These are phyloP conservation scores for Globisporangium apiculatum DNA, from an alignment of 352 stramenopile genomes.

Conservation along the genomic window DNA sequence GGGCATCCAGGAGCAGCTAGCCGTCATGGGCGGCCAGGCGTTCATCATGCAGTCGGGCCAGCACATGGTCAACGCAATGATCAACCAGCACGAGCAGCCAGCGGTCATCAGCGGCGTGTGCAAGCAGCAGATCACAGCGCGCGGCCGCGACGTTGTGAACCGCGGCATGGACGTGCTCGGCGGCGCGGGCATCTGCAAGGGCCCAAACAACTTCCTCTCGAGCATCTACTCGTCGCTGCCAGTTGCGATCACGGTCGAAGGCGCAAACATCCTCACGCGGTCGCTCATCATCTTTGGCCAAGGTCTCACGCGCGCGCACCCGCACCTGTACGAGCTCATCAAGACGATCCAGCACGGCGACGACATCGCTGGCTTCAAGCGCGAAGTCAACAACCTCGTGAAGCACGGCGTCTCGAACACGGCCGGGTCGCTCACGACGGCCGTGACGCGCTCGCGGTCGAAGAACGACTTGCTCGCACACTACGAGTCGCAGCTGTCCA, in stretches of 20 bases:
- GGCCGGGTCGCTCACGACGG: constrained; percentile 78
- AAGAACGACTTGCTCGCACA: constrained; percentile 91
- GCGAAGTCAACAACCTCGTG: constrained; percentile 93
- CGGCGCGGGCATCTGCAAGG: constrained; percentile 95
- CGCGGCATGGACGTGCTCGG: constrained; percentile 97
- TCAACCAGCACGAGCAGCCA: constrained; percentile 98
- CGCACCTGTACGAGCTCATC: constrained; percentile 97
- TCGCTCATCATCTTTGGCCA: constrained; percentile 98
- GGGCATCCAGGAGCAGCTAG: constrained; percentile 96
- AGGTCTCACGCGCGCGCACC: constrained; percentile 95
- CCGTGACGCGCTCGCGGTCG: constrained; percentile 88
- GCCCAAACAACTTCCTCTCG: constrained; percentile 95
- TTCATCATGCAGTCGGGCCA: constrained; percentile 95
- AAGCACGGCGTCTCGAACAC: constrained; percentile 93
- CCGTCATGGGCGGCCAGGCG: constrained; percentile 88
- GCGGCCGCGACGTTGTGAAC: constrained; percentile 93
- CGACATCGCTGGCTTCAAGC: constrained; percentile 91
- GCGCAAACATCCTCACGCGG: constrained; percentile 97
- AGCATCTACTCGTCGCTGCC: constrained; percentile 95
- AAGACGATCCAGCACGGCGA: constrained; percentile 94
- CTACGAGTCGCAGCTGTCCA: constrained; percentile 96
- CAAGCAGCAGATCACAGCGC: constrained; percentile 98
- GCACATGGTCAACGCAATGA: constrained; percentile 98
- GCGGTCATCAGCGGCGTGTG: constrained; percentile 97
- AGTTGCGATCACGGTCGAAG: constrained; percentile 97